These are phyloP conservation scores for Angophora floribunda DNA, from an alignment of 345 rosid genomes.

Conservation along the genomic window DNA sequence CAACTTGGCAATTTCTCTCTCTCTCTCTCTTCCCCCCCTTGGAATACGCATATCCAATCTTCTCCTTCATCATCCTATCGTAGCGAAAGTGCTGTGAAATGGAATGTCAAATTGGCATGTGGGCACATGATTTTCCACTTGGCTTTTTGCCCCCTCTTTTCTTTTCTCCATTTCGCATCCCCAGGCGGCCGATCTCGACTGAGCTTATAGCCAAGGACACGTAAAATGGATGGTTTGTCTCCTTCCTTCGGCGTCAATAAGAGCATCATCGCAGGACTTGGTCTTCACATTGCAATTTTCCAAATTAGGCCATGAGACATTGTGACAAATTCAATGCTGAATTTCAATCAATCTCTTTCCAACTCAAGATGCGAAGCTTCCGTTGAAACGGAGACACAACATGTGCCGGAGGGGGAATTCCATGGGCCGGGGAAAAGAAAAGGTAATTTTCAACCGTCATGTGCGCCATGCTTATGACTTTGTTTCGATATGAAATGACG, in stretches of 20 bases:
- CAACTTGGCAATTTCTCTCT: not conserved
- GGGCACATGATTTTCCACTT: not conserved
- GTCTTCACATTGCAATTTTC: not conserved
- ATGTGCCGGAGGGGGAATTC: not conserved
- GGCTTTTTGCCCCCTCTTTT: not conserved
- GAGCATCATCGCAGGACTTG: not conserved
- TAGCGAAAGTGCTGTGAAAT: not conserved
- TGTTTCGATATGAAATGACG: not conserved
- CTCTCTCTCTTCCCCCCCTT: not conserved
- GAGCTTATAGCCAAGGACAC: not conserved
- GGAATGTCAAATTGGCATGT: not conserved
- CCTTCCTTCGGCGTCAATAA: not conserved
- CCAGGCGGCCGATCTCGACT: not conserved
- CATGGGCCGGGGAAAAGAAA: rapidly evolving
- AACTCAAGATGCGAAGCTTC: not conserved
- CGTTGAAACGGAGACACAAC: not conserved
- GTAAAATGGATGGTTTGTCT: not conserved
- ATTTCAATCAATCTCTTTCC: not conserved
- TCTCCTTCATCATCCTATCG: not conserved
- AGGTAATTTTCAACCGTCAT: not conserved
- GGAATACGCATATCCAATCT: not conserved
- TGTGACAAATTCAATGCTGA: not conserved
- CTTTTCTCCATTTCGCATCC: not conserved
- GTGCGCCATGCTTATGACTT: not conserved
- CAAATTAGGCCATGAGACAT: not conserved